Conservation (phyloP, 83 land plant species). For the Isoetes engelmannii region DNA sequence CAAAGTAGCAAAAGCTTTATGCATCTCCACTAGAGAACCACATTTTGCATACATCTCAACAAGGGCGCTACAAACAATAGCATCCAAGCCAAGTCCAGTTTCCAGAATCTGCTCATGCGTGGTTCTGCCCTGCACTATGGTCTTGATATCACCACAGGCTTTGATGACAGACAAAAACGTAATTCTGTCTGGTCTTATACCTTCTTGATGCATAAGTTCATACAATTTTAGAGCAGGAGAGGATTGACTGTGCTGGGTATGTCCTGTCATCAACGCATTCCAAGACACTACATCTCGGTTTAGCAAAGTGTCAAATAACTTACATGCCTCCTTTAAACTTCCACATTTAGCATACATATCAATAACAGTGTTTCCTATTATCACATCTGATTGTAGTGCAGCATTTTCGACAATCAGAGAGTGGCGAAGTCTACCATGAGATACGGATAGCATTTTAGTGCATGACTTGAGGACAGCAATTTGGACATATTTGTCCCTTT, state of each 20-base stretch:
- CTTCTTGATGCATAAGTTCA: slow-evolving; percentile 15
- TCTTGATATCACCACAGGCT: slow-evolving; percentile 24
- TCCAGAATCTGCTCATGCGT: slow-evolving; percentile 22
- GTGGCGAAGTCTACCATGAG: no score
- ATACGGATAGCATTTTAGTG: no score
- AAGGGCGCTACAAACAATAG: slow-evolving; percentile 16
- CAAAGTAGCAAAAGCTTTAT: background rate
- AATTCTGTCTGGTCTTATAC: slow-evolving; percentile 9
- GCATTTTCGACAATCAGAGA: no score
- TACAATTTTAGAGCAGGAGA: slow-evolving; percentile 14
- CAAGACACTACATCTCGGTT: slow-evolving; percentile 7
- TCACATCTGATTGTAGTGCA: background rate
- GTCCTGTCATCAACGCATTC: slow-evolving; percentile 5
- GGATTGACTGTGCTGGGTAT: background rate
- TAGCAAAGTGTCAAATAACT: background rate
- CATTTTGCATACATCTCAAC: slow-evolving; percentile 33
- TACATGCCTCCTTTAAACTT: background rate
- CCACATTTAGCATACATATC: slow-evolving; percentile 8
- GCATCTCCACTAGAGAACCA: slow-evolving; percentile 12
- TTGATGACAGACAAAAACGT: slow-evolving; percentile 20
- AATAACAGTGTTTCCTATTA: background rate
- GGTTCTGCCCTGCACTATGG: slow-evolving; percentile 19
- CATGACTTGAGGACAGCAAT: no score
- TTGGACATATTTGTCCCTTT: no score
- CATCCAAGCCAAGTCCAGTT: slow-evolving; percentile 17